Base-by-base conservation (phyloP, 2,329 filamentous ascomycete species). In the Neofusicoccum ribis region DNA sequence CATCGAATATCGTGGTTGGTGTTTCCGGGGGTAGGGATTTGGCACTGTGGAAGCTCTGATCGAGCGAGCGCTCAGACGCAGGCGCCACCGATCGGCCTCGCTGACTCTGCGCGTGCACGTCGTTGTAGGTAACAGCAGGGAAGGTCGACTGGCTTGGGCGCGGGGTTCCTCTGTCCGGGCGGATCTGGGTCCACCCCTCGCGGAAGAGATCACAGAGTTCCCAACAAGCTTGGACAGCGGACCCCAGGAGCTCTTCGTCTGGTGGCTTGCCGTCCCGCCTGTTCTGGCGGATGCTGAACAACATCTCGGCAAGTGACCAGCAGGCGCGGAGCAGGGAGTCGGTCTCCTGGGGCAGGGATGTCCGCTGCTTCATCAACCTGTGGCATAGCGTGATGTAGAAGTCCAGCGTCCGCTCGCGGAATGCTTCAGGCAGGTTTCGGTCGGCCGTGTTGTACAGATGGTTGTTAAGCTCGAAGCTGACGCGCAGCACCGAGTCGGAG, bases 351-450 rank as follows among this genome's bases (percentile, higher is more conserved):
- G 88, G 89, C 2, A 93, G 78, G 34, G 91, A 89, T 62, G 87
- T 90, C 65, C 91, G 87, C 76, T 97, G 92, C 76, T 96, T 97
- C 93, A 97, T 97, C n/a, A 97, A 80, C 44, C 94, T 88, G 76
- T 97, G 94, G 73, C 94, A 97, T 2, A 98, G 78, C 0, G 94
- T 96, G 70, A 97, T 90, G 73, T 97, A 97, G 72, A 97, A 97
- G 72, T 97, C 94, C 65, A 98, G 78, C 0, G 94, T 97, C 66
- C 93, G 85, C 77, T 97, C 93, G 61, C 90, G 87, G 74, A 98
- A 97, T 0, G 90, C 88, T 72, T 96, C 91, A 0, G 93, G 94
- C 3, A 97, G 82, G 63, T 86, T 89, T 37, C 90, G 87, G 74
- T 96, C 92, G 72, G 97, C 92, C 0, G 92, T 93, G 73, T 94